Base-by-base conservation (phyloP, 2,329 filamentous ascomycete genomes). In the Chaetomiaceae sp. region DNA sequence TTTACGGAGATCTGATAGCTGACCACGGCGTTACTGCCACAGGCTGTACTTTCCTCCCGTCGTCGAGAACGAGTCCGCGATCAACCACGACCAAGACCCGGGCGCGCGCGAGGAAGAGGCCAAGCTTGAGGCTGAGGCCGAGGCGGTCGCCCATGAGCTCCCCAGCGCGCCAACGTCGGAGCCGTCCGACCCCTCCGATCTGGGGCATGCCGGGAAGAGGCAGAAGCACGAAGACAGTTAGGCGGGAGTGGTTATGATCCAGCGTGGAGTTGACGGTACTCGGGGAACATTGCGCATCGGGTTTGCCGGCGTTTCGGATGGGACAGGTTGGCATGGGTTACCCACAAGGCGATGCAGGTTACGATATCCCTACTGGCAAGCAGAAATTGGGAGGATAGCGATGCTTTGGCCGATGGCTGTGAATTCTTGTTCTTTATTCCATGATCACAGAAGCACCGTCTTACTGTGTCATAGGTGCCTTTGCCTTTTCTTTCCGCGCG, bases 31-130 rank as follows among this genome's bases (percentile, higher is more conserved):
- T 14, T 11, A 3, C 6, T 38, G 20, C 3, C 6, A 33, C 25
- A 69, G 67, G 9, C 45, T 63, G 0, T 65, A 63, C 54, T 67
- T 69, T 46, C 67, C 67, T 6, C 66, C 66, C 3, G 59, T 66
- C 1, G 25, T 56, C 23, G 59, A 63, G 6, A 40, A 47, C 42
- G 37, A 51, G 38, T 23, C 19, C 37, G 38, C 42, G 11, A 17
- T 38, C 43, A 49, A 37, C 55, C 11, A 45, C 31, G 47, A 54
- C 11, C 44, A 59, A 5, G 45, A 55, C 12, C 49, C 45, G 23
- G 45, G 54, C 14, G 49, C 45, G 23, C 42, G 42, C 17, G 56
- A 55, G 25, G 54, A 44, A 1, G 58, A 63, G 31, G 63, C 56
- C 11, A 38, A 56, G 40, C 51, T 57, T 9, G 57, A 59, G 7